Conservation (phyloP, 805 yeast genomes). For the Tetrapisispora nanseiensis region DNA sequence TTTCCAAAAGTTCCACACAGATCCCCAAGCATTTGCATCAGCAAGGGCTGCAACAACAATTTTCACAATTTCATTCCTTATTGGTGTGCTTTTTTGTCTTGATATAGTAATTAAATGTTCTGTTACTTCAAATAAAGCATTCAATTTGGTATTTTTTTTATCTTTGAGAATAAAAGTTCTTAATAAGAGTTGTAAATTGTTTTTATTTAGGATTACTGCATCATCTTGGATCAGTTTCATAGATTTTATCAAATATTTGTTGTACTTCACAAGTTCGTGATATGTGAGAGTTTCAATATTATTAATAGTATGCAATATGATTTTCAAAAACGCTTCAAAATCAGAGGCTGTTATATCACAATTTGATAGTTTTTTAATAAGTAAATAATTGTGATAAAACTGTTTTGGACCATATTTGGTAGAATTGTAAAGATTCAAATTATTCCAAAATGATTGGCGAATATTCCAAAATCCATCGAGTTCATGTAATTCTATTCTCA, state of each 20-base stretch:
- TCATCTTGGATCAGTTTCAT: slow-evolving; percentile 8
- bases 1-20: slow-evolving; percentile 21
- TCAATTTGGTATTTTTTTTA: slow-evolving; percentile 7
- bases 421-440: slow-evolving; percentile 11
- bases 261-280: slow-evolving; percentile 9
- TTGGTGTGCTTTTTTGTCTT: neutral
- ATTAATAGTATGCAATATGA: slow-evolving; percentile 5
- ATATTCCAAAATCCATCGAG: slow-evolving; percentile 14
- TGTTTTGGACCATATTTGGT: slow-evolving; percentile 5
- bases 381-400: slow-evolving; percentile 15
- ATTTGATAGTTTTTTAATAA: slow-evolving; percentile 14
- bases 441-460: slow-evolving; percentile 12
- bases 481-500: slow-evolving; percentile 7
- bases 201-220: slow-evolving; percentile 9
- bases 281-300: slow-evolving; percentile 6
- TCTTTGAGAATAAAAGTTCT: slow-evolving; percentile 12
- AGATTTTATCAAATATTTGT: slow-evolving; percentile 7
- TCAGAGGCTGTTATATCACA: slow-evolving; percentile 11
- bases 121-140: slow-evolving; percentile 15
- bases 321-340: slow-evolving; percentile 12
- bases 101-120: slow-evolving; percentile 8
- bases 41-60: slow-evolving; percentile 14
- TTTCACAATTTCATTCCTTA: slow-evolving; percentile 8
- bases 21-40: slow-evolving; percentile 15
- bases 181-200: slow-evolving; percentile 15